Conservation (phyloP, 2,329 filamentous ascomycete genomes). For the Fusarium solani-melongenae region DNA sequence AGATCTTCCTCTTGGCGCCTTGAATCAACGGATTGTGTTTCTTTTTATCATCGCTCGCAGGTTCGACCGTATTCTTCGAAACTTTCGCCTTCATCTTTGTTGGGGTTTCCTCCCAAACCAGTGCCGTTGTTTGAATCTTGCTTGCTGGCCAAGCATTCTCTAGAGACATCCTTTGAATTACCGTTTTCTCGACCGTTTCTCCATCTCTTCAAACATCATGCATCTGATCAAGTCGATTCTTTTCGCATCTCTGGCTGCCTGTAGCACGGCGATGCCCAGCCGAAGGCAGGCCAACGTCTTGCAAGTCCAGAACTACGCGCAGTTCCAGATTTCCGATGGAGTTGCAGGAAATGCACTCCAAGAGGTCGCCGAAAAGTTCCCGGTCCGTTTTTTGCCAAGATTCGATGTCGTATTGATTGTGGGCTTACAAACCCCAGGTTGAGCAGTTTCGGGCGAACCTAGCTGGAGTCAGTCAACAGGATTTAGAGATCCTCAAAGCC, state of each 20-base stretch:
- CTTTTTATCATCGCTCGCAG: background rate
- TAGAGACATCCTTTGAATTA: background rate
- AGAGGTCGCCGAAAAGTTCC: constrained; percentile 67
- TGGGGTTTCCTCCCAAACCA: background rate
- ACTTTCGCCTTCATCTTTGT: background rate
- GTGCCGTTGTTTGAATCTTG: constrained; percentile 38
- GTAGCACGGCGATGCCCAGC: background rate
- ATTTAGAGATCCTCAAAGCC: constrained; percentile 62
- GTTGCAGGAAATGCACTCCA: constrained; percentile 63
- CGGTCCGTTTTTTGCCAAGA: constrained; percentile 46
- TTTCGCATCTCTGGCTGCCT: background rate
- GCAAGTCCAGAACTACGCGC: constrained; percentile 10
- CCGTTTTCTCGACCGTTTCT: background rate
- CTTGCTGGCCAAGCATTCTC: constrained; percentile 6
- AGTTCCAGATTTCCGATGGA: constrained; percentile 63
- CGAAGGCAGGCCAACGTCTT: constrained; percentile 14
- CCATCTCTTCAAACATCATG: background rate
- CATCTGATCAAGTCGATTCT: background rate
- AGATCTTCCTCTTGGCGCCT: background rate
- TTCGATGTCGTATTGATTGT: background rate
- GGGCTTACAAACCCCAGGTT: constrained; percentile 6
- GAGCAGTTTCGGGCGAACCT: constrained; percentile 48
- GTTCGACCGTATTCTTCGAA: background rate
- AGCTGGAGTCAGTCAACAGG: constrained; percentile 57
- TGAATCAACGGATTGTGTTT: background rate